Percentiles rank a stretch among this genome's conserved stretches.
phyloP scores from a whole-genome alignment of 2,329 filamentous ascomycete species.

The Thermomyces lanuginosus region DNA sequence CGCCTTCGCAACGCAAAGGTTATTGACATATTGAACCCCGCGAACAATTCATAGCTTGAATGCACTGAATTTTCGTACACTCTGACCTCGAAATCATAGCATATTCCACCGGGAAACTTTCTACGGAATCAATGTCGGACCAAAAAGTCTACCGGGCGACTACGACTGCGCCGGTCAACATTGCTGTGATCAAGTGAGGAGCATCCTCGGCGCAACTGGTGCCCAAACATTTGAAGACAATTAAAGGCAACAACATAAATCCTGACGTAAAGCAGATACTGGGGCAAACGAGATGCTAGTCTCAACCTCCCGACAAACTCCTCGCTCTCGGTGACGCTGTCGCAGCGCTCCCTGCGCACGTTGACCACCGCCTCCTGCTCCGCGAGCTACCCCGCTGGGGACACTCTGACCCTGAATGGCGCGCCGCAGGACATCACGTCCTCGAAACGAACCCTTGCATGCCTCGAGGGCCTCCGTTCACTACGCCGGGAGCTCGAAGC shows the following conservation, averaged over 20 bases:
- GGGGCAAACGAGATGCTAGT: constrained; percentile 89
- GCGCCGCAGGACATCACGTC: constrained; percentile 61
- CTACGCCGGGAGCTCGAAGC: constrained; percentile 63
- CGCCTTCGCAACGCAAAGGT: constrained; percentile 9
- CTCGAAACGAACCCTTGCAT: constrained; percentile 82
- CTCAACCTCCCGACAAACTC: constrained; percentile 97
- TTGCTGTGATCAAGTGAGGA: constrained; percentile 82
- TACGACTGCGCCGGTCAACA: constrained; percentile 94
- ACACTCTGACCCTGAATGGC: constrained; percentile 73
- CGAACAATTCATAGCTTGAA: not conserved
- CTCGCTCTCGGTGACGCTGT: constrained; percentile 90
- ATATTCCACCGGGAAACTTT: not conserved
- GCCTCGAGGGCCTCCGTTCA: constrained; percentile 68
- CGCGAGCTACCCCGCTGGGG: constrained; percentile 40
- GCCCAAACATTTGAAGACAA: constrained; percentile 5
- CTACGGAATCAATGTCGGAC: constrained; percentile 17
- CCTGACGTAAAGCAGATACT: constrained; percentile 44
- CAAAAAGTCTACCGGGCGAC: constrained; percentile 65
- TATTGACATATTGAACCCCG: no score
- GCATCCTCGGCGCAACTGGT: constrained; percentile 10
- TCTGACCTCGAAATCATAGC: not conserved
- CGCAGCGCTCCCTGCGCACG: constrained; percentile 81
- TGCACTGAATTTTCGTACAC: not conserved
- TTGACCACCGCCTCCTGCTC: constrained; percentile 93
- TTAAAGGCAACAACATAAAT: constrained; percentile 2